These are phyloP conservation scores for Termitomyces bulborhizus DNA, from an alignment of 768 basidiomycete genomes.

Conservation along the genomic window DNA sequence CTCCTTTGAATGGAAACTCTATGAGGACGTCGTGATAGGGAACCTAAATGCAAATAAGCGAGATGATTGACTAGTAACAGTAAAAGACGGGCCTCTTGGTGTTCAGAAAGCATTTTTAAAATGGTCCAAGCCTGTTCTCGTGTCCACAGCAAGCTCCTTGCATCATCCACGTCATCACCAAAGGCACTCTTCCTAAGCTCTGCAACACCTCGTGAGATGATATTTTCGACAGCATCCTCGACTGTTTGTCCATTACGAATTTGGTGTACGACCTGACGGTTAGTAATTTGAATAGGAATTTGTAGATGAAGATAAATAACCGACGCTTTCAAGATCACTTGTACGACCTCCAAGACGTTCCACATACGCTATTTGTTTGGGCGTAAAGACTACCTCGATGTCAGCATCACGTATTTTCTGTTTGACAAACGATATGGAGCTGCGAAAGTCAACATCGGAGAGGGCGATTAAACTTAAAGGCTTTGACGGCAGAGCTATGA, in stretches of 20 bases:
- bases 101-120: constrained; percentile 63
- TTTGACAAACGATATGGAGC: constrained; percentile 75
- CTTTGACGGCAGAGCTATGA: constrained; percentile 73
- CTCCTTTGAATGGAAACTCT: constrained; percentile 89
- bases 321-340: constrained; percentile 79
- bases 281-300: not conserved
- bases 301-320: constrained; percentile 20
- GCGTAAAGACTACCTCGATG: constrained; percentile 45
- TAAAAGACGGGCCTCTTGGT: constrained; percentile 46
- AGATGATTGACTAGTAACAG: not conserved
- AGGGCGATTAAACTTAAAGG: constrained; percentile 75
- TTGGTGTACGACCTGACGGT: constrained; percentile 75
- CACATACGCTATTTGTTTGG: constrained; percentile 51
- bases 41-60: constrained; percentile 36
- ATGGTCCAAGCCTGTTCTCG: constrained; percentile 86
- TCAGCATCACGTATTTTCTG: constrained; percentile 65
- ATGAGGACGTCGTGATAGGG: constrained; percentile 78
- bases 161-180: constrained; percentile 88
- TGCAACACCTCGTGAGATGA: constrained; percentile 69
- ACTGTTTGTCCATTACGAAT: constrained; percentile 67
- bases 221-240: constrained; percentile 84
- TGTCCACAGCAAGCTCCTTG: constrained; percentile 77
- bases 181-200: constrained; percentile 90
- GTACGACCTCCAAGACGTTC: constrained; percentile 84
- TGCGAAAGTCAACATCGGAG: constrained; percentile 78